These are phyloP conservation scores for Lasiodiplodia hormozganensis DNA, from an alignment of 2,329 filamentous ascomycete species.

Conservation along the genomic window DNA sequence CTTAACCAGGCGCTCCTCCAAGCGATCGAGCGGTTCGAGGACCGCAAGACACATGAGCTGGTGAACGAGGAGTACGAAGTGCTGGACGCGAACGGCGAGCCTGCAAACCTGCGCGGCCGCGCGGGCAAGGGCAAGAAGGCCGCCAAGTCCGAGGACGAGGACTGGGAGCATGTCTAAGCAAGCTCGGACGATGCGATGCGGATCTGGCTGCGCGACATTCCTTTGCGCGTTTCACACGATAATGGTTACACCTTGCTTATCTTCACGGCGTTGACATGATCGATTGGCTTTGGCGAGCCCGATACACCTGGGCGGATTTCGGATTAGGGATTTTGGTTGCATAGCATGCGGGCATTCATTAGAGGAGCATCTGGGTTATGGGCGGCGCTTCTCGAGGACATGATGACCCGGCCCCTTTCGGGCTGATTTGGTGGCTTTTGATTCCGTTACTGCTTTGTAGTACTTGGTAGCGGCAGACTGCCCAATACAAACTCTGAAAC, in stretches of 20 bases:
- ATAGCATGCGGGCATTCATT: slow-evolving; percentile 29
- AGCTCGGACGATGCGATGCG: slow-evolving; percentile 9
- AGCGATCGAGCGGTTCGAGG: slow-evolving; percentile 66
- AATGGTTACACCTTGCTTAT: slow-evolving; percentile 5
- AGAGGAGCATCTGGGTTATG: slow-evolving; percentile 29
- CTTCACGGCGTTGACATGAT: slow-evolving; percentile 11
- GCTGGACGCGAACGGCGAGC: slow-evolving; percentile 52
- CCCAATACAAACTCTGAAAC: slow-evolving; percentile 23
- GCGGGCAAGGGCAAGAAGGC: slow-evolving; percentile 43
- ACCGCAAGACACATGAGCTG: slow-evolving; percentile 65
- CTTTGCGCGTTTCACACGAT: slow-evolving; percentile 18
- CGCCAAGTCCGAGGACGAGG: slow-evolving; percentile 42
- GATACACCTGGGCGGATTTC: slow-evolving; percentile 1
- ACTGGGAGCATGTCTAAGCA: slow-evolving; percentile 51
- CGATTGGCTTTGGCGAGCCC: neutral
- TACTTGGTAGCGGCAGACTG: neutral
- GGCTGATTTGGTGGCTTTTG: slow-evolving; percentile 14
- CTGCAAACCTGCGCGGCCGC: slow-evolving; percentile 37
- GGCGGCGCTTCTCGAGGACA: slow-evolving; percentile 31
- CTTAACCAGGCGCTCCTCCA: slow-evolving; percentile 63
- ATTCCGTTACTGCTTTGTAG: slow-evolving; percentile 18
- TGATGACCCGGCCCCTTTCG: slow-evolving; percentile 26
- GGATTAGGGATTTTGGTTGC: slow-evolving; percentile 14
- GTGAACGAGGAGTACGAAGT: slow-evolving; percentile 67
- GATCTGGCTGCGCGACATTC: slow-evolving; percentile 16